These are phyloP conservation scores for Brettanomyces custersianus DNA, from an alignment of 805 yeast genomes.

Conservation along the genomic window DNA sequence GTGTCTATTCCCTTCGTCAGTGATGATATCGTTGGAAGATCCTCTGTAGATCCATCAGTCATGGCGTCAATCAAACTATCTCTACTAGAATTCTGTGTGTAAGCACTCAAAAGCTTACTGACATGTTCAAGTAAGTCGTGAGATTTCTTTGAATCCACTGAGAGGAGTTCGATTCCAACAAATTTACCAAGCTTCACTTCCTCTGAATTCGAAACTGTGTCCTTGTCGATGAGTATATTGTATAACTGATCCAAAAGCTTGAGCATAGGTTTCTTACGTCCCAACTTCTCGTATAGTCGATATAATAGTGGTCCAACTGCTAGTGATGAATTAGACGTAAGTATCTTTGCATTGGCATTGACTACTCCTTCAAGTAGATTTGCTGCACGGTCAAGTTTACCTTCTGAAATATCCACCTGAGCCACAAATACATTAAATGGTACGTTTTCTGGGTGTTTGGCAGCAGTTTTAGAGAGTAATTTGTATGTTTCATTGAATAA, in stretches of 20 bases:
- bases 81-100: slow-evolving; percentile 11
- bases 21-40: slow-evolving; percentile 16
- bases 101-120: no score
- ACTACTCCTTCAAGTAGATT: slow-evolving; percentile 27
- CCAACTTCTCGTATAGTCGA: slow-evolving; percentile 38
- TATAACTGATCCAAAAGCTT: slow-evolving; percentile 25
- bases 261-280: slow-evolving; percentile 26
- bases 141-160: slow-evolving; percentile 25
- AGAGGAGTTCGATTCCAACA: slow-evolving; percentile 29
- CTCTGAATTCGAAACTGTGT: slow-evolving; percentile 7
- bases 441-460: slow-evolving; percentile 20
- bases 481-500: slow-evolving; percentile 15
- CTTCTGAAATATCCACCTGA: slow-evolving; percentile 24
- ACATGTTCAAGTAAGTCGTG: slow-evolving; percentile 20
- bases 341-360: slow-evolving; percentile 3
- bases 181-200: slow-evolving; percentile 23
- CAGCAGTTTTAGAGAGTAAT: slow-evolving; percentile 27
- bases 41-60: slow-evolving; percentile 4
- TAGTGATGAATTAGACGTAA: slow-evolving; percentile 25
- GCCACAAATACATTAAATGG: slow-evolving; percentile 26
- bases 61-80: slow-evolving; percentile 9
- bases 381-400: slow-evolving; percentile 27
- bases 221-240: slow-evolving; percentile 11
- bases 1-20: slow-evolving; percentile 25
- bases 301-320: slow-evolving; percentile 42